Base-by-base conservation (phyloP, 1,284 basidiomycete species). In the Rhodofomes roseus region DNA sequence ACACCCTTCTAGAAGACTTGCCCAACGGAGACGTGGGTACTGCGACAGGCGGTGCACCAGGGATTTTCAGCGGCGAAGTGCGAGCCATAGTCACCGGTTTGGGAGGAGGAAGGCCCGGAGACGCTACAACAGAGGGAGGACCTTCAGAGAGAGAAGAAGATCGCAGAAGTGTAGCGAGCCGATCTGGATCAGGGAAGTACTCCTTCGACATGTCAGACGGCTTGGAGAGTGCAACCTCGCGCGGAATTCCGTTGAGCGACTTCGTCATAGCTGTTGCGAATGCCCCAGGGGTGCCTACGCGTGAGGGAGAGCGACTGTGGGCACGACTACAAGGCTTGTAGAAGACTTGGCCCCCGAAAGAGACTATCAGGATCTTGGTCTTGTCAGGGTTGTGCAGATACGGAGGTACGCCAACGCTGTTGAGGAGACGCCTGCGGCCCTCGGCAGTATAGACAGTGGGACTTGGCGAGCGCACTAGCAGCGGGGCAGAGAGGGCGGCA, bases 321-420 rank as follows among this genome's bases (percentile, higher is more conserved):
- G 65, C 61, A 7, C 70, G 71, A 59, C 78, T 81, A 16, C 72
- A 72, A 3, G 89, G 89, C 36, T 79, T 79, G 55, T 82, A 81
- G 70, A 92, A 87, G 16, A 85, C 76, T 66, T 92, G 90, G 0
- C 90, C 90, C 5, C 90, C 90, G 68, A 92, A 92, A 1, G 88
- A 91, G 12, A 92, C 88, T 31, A 92, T 75, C 25, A 92, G 77
- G 48, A 92, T 81, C 67, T 81, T 86, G 6, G 81, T 85, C 37
- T 65, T 70, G 5, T 67, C 54, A 0, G 76, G 73, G 59, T 84
- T 77, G 54, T 84, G 81, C 6, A 81, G 70, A 20, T 81, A 65
- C 4, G 61, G 54, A 0, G 89, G 87, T 0, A 92, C 74, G 31
- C 86, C 87, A 44, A 90, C 79, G 1, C 79, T 79, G 2, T 72